phyloP scores from a whole-genome alignment of 768 basidiomycete genomes.

The Hortiboletus flavorubellus region DNA sequence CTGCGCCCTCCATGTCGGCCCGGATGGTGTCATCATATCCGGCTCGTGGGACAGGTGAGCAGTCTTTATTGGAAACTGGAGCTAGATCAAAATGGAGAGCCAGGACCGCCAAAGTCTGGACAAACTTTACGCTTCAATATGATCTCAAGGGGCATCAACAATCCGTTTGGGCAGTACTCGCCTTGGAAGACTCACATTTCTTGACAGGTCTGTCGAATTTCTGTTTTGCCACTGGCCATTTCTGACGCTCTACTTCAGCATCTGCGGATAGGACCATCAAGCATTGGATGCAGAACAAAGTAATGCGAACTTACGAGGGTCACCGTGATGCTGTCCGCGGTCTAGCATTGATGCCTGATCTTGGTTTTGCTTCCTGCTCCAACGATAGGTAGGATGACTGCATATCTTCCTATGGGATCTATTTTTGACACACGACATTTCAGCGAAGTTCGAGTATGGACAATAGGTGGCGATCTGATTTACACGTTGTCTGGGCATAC shows the following conservation, averaged over 20 bases:
- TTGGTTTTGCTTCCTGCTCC: slow-evolving; percentile 92
- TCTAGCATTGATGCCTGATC: slow-evolving; percentile 72
- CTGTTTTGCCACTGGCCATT: neutral
- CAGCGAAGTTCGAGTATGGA: slow-evolving; percentile 93
- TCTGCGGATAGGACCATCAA: slow-evolving; percentile 96
- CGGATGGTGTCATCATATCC: slow-evolving; percentile 76
- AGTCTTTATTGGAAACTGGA: neutral
- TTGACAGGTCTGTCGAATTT: slow-evolving; percentile 65
- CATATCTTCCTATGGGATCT: neutral
- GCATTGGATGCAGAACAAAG: slow-evolving; percentile 78
- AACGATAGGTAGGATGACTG: slow-evolving; percentile 73
- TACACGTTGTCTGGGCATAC: slow-evolving; percentile 91
- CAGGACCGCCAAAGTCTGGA: slow-evolving; percentile 95
- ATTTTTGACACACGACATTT: slow-evolving; percentile 1
- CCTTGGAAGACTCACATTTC: slow-evolving; percentile 69
- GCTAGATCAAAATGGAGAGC: slow-evolving; percentile 1
- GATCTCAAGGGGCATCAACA: slow-evolving; percentile 84
- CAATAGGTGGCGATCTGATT: slow-evolving; percentile 71
- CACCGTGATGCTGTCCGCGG: slow-evolving; percentile 92
- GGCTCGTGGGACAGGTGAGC: slow-evolving; percentile 97
- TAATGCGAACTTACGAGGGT: slow-evolving; percentile 71
- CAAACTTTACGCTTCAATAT: slow-evolving; percentile 64
- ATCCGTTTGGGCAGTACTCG: slow-evolving; percentile 91
- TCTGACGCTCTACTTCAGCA: slow-evolving; percentile 42
- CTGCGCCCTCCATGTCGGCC: slow-evolving; percentile 73